Evolutionary conservation across 257 asterid species (phyloP).

Genomic region (Marsdenia floribunda): DNA sequence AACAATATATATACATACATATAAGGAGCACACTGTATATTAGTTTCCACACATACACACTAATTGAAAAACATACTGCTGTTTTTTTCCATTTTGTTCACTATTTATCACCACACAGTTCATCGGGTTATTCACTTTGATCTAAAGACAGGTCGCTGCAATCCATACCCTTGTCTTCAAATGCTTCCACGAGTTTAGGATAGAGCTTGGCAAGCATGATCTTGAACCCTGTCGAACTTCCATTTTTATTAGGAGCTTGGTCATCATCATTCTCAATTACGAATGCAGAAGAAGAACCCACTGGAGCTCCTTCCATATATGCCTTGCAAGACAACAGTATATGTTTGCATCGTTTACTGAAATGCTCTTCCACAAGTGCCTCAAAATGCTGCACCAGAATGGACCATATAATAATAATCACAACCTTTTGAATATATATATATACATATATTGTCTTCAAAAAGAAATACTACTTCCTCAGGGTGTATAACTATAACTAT

Average conservation of each 20-base stretch:
- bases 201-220: constrained; percentile 74
- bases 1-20: constrained; percentile 4
- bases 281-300: constrained; percentile 54
- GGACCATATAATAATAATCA: background rate
- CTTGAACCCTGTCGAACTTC: constrained; percentile 86
- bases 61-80: background rate
- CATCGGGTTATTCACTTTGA: constrained; percentile 17
- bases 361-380: constrained; percentile 75
- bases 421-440: background rate
- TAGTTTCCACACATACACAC: background rate
- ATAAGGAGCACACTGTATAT: background rate
- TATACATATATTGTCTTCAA: background rate
- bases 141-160: constrained; percentile 32
- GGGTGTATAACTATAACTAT: background rate
- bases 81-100: background rate
- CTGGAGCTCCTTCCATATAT: constrained; percentile 72
- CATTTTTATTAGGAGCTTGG: constrained; percentile 30
- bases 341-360: constrained; percentile 40
- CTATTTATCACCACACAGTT: background rate
- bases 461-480: background rate
- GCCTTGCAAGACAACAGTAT: constrained; percentile 66
- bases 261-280: constrained; percentile 24
- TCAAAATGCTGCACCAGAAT: constrained; percentile 68
- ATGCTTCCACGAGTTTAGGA: constrained; percentile 70
- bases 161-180: constrained; percentile 52